Percentiles rank a stretch among this genome's conserved stretches.
Conservation (phyloP, 805 yeast genomes). For the Candida boidinii region DNA sequence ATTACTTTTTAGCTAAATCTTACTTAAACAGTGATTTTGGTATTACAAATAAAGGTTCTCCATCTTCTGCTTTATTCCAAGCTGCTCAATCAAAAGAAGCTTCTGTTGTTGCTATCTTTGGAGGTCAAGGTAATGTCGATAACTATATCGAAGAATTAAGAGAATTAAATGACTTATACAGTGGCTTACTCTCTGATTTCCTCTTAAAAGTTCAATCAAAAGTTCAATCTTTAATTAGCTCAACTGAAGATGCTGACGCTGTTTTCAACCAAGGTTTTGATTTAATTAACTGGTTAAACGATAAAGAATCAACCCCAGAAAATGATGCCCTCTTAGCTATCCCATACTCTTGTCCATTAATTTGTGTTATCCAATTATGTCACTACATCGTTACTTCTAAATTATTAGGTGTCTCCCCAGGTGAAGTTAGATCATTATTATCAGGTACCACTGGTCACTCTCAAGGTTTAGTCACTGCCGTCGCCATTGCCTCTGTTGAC, state of each 20-base stretch:
- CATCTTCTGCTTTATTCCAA: constrained; percentile 40
- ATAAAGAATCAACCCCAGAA: constrained; percentile 83
- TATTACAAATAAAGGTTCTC: constrained; percentile 5
- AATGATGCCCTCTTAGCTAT: constrained; percentile 81
- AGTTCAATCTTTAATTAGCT: constrained; percentile 58
- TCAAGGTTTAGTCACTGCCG: constrained; percentile 88
- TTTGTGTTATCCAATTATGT: constrained; percentile 90
- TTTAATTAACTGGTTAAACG: constrained; percentile 77
- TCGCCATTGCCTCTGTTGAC: constrained; percentile 75
- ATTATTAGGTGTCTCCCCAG: constrained; percentile 81
- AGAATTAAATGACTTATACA: constrained; percentile 70
- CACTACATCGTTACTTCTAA: constrained; percentile 87
- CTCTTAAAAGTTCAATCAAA: constrained; percentile 60
- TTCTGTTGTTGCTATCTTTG: constrained; percentile 72
- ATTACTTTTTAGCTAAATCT: constrained; percentile 49
- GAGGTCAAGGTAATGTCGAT: constrained; percentile 98
- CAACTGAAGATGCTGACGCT: constrained; percentile 72
- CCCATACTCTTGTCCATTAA: constrained; percentile 95
- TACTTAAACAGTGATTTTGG: constrained; percentile 20
- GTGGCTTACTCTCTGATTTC: constrained; percentile 65
- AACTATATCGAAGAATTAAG: constrained; percentile 96
- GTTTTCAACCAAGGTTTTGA: constrained; percentile 92
- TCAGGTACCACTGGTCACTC: constrained; percentile 83
- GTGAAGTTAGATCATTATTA: constrained; percentile 64
- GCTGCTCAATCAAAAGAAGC: constrained; percentile 52